These are phyloP conservation scores for Osmozyma mogii DNA, from an alignment of 805 yeast genomes.

Conservation along the genomic window DNA sequence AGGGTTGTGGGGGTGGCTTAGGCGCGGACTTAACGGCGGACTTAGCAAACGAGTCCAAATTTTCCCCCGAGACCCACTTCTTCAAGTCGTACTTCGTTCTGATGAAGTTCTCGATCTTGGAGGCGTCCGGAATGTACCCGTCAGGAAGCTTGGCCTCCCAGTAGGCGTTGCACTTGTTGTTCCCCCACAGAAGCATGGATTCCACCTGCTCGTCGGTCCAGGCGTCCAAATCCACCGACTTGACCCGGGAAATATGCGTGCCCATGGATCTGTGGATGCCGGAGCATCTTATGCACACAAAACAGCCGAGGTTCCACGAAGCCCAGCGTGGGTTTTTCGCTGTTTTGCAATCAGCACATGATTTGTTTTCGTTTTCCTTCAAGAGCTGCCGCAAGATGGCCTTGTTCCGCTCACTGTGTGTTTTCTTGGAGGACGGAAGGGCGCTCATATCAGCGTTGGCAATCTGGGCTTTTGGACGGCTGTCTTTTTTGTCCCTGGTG, in stretches of 20 bases:
- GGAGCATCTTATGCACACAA: constrained; percentile 89
- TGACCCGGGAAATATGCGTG: constrained; percentile 87
- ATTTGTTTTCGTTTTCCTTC: constrained; percentile 66
- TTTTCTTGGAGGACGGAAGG: constrained; percentile 36
- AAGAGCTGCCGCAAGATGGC: constrained; percentile 69
- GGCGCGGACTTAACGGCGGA: constrained; percentile 1
- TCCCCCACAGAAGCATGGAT: constrained; percentile 82
- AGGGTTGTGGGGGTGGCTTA: constrained; percentile 1
- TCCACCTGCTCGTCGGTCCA: constrained; percentile 93
- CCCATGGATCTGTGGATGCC: constrained; percentile 96
- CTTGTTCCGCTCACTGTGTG: constrained; percentile 48
- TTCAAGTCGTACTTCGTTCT: constrained; percentile 86
- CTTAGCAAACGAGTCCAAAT: constrained; percentile 46
- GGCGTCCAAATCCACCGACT: constrained; percentile 88
- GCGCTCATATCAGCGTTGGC: constrained; percentile 16
- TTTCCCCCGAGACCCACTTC: constrained; percentile 66
- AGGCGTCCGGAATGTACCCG: constrained; percentile 68
- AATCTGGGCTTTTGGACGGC: constrained; percentile 6
- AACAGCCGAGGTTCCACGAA: constrained; percentile 89
- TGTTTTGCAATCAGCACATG: constrained; percentile 88
- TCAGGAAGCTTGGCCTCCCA: constrained; percentile 81
- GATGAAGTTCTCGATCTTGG: constrained; percentile 82
- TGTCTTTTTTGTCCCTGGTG: background rate
- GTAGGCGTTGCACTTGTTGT: constrained; percentile 62
- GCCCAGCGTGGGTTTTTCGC: constrained; percentile 96